phyloP scores from a whole-genome alignment of 768 basidiomycete species.

The Hortiboletus campestris region DNA sequence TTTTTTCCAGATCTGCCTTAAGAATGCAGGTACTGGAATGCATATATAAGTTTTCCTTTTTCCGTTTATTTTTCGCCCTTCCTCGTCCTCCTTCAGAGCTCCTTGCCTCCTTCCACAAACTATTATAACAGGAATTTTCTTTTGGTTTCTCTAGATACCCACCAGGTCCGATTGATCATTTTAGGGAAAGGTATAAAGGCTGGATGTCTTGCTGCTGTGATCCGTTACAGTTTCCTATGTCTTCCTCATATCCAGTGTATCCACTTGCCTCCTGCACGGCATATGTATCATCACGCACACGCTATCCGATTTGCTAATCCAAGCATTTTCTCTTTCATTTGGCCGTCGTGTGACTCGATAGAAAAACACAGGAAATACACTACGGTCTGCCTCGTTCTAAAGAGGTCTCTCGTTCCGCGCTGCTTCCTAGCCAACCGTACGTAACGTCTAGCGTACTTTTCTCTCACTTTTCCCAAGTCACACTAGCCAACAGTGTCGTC shows the following conservation, averaged over 20 bases:
- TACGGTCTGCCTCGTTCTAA: background rate
- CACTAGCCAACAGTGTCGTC: background rate
- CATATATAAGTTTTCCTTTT: background rate
- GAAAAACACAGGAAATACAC: conserved; percentile 3
- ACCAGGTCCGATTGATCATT: background rate
- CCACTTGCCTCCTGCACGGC: conserved; percentile 8
- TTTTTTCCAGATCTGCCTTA: background rate
- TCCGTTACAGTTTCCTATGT: background rate
- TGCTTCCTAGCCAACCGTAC: background rate
- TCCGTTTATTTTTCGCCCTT: background rate
- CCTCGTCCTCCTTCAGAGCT: background rate
- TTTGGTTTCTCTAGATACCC: conserved; percentile 9
- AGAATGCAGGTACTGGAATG: background rate
- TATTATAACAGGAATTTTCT: conserved; percentile 1
- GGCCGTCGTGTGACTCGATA: background rate
- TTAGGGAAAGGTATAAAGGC: background rate
- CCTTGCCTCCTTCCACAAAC: background rate
- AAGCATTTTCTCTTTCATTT: background rate
- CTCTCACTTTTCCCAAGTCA: background rate
- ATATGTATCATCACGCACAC: conserved; percentile 22
- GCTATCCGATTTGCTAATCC: conserved; percentile 16
- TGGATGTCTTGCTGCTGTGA: conserved; percentile 3
- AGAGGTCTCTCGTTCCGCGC: background rate
- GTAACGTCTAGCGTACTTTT: background rate
- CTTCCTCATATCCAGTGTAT: conserved; percentile 19